Base-by-base conservation (phyloP, 2,329 filamentous ascomycete species). In the Endocalyx cinctus region DNA sequence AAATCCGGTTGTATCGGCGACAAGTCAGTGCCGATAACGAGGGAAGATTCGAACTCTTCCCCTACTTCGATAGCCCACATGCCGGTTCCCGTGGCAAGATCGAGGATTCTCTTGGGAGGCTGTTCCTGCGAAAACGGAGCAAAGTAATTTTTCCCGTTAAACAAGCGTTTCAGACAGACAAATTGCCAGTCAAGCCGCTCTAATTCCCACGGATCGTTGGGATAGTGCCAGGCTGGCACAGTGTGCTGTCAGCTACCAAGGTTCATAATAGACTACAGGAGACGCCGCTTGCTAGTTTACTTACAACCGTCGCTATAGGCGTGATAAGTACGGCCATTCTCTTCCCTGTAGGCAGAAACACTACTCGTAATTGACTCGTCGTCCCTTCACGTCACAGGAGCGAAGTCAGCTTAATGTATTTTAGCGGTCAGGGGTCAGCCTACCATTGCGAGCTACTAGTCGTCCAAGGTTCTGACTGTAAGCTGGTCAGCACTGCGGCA, bases 41-140 rank as follows among this genome's bases (percentile, higher is more conserved):
- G 58, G 10, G 79, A 62, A 4, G 68, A 51, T 10, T 79, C 79
- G 39, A 79, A 83, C 30, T 64, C 50, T 45, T 79, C 74, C 46
- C 76, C 78, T 63, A 86, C 73, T 47, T 82, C 74, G 37, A 85
- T 78, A 10, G 79, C 77, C 79, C 79, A 82, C 41, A 76, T 70
- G 1, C 67, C 67, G 3, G 59, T 62, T 4, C 67, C 67, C 0
- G 67, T 71, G 11, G 58, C 67, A 18, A 70, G 52, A 35, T 71
- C 67, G 22, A 52, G 42, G 15, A 54, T 39, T n/a, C 51, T 49
- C 12, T 48, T 45, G 2, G 66, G 66, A 4, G 61, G 59, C 4
- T 48, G 45, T 3, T 50, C 47, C 17, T 48, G 42, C 10, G 56
- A 56, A n/a, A 64, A 54, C 0, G 67, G 67, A 2, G 67, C 62